Evolutionary conservation across 805 yeast genomes (phyloP), one percentile per base, ranked within the genome.

Genomic region (Starmerella floris): DNA sequence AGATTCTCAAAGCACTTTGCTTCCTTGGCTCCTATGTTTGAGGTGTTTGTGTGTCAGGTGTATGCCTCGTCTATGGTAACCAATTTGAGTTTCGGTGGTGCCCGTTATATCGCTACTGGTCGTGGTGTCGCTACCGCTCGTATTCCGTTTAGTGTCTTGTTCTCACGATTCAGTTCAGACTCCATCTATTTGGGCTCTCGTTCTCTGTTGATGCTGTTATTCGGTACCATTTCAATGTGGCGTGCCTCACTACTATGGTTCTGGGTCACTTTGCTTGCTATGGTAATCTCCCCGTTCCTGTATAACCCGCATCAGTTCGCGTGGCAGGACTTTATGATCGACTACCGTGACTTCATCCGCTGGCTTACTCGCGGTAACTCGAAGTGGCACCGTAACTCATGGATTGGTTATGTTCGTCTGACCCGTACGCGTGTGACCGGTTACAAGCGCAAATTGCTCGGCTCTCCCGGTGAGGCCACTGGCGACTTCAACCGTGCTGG

Each of bases 251-350:
- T 91, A 55, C 64, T 88, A 50, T 91, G 96, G 95, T 91, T 91
- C 76, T 91, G 97, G 96, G 79, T 91, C 46, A 80, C 94, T 17
- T 68, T 85, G 54, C 70, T 85, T 37, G 83, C 97, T 3, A 72
- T 91, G 66, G 73, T 84, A 66, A 75, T 84, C 54, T 79, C 97
- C 38, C 98, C 98, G 57, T 85, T 88, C 63, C 59, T 91, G 48
- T 91, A 84, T 76, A 91, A 91, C 67, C 98, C 98, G 37, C 96
- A 88, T 67, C 97, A 91, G 69, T 91, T 87, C 64, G 77, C 95
- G 40, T 80, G 93, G 87, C 82, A 79, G 61, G 96, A 87, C 65
- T 88, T 81, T 75, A 84, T 88, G 66, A 76, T 88, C 61, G 98
- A 91, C 64, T 91, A 91, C 74, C 76, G 95, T 63, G 94, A 84